Evolutionary conservation across 192 early-diverging fungal genomes (phyloP), one percentile per base, ranked within the genome.

Genomic region (Umbelopsis sp.): DNA sequence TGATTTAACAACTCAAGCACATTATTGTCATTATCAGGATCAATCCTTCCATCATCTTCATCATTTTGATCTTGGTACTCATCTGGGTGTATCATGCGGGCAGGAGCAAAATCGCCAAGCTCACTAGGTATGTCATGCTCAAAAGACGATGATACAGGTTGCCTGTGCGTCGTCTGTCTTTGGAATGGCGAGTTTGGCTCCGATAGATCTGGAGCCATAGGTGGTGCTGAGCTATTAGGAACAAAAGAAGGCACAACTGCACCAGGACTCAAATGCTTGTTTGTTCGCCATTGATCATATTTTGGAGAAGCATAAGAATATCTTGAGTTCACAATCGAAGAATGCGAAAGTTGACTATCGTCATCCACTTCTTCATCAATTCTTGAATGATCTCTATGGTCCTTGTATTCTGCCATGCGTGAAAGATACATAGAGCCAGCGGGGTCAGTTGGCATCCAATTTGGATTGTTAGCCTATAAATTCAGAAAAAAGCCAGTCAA

Each of bases 371-470:
- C 69, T 14, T 47, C 32, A 26, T 59, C 26, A 21, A 66, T 51
- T 24, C 62, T 17, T 9, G 49, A 49, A 26, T 67, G 44, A n/a
- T 45, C 68, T 47, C 26, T 59, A 36, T 56, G 72, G 21, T 79
- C 54, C 14, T 83, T 80, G 36, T 82, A 74, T 36, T 84, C 83
- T 20, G 86, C 47, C 9, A 93, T 81, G 4, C 87, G 84, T 38
- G 89, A 87, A 24, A 97, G 75, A 69, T 94, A 98, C 79, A 90
- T 76, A 17, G 94, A 95, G 3, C 89, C 94, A 4, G 90, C 87
- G 24, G 85, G 88, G 68, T 93, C 88, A 26, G 86, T 87, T 7
- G 95, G 94, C 73, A 95, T 90, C 97, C 97, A 99, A 34, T 92
- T 91, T 4, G 96, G 97, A 75, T 99, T 91, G 75, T 97, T 89